These are phyloP conservation scores for Nidula microcarpa DNA, from an alignment of 768 basidiomycete species.

Conservation along the genomic window DNA sequence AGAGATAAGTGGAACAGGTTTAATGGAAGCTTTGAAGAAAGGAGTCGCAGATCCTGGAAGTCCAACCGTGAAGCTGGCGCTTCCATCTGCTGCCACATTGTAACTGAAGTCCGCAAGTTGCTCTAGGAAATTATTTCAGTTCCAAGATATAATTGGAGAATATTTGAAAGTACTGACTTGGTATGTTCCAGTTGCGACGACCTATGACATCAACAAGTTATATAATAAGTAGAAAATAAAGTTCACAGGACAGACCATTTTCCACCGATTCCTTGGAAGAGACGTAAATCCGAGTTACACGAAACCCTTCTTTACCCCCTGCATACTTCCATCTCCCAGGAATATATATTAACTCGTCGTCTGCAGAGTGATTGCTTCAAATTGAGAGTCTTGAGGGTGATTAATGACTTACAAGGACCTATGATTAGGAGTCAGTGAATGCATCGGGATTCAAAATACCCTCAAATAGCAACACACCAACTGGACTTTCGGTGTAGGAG, in stretches of 20 bases:
- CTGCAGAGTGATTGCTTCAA: conserved; percentile 6
- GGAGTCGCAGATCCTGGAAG: conserved; percentile 14
- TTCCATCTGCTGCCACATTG: conserved; percentile 10
- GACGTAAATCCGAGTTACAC: conserved; percentile 31
- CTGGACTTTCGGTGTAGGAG: conserved; percentile 25
- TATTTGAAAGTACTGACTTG: conserved; percentile 13
- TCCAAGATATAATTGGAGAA: not conserved
- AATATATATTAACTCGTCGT: conserved; percentile 29
- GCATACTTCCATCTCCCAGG: conserved; percentile 29
- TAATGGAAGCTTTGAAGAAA: conserved; percentile 25
- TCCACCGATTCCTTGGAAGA: conserved; percentile 22
- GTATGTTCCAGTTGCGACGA: conserved; percentile 30
- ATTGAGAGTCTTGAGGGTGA: not conserved
- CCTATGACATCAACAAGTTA: conserved; percentile 9
- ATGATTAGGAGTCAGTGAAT: not conserved
- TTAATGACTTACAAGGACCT: conserved; percentile 20
- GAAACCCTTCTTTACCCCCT: conserved; percentile 16
- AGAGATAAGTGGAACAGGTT: conserved; percentile 19
- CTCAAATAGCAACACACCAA: conserved; percentile 15
- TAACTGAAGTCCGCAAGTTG: conserved; percentile 23
- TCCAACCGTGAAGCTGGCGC: conserved; percentile 18
- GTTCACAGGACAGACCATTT: conserved; percentile 15
- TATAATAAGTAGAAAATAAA: not conserved
- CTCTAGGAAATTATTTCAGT: conserved; percentile 12
- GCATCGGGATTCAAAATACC: not conserved